phyloP scores from a whole-genome alignment of 164 flowering plant species.

The Stephania japonica region DNA sequence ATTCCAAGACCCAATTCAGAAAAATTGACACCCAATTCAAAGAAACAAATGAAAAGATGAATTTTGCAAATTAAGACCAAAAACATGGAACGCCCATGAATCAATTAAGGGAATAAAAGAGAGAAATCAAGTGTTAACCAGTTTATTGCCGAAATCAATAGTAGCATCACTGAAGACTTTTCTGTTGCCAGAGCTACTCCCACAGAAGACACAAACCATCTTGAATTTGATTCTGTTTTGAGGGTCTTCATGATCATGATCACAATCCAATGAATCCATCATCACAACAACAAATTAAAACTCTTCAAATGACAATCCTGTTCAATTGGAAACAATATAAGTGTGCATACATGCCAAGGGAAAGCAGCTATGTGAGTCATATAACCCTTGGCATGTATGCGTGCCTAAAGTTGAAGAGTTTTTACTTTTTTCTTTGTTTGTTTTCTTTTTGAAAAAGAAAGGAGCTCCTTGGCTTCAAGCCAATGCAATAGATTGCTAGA shows the following conservation, averaged over 20 bases:
- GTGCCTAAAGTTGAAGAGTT: no score
- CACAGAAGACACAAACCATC: slow-evolving; percentile 70
- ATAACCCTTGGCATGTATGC: no score
- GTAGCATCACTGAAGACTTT: slow-evolving; percentile 64
- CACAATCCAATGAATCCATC: neutral
- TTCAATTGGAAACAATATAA: slow-evolving; percentile 5
- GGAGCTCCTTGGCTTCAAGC: no score
- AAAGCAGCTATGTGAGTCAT: no score
- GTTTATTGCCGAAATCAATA: slow-evolving; percentile 60
- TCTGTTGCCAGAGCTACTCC: slow-evolving; percentile 61
- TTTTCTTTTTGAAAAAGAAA: no score
- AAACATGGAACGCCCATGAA: neutral
- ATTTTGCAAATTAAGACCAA: neutral
- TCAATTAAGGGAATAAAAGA: neutral
- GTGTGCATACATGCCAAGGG: no score
- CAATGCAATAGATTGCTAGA: no score
- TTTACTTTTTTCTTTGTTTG: no score
- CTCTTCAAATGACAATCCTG: neutral
- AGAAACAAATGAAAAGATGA: neutral
- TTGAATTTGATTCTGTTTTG: slow-evolving; percentile 34
- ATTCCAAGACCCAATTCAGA: neutral
- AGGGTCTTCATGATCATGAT: slow-evolving; percentile 18
- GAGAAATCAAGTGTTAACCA: slow-evolving; percentile 31
- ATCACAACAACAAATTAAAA: slow-evolving; percentile 17
- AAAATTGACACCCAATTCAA: no score